Conservation (phyloP, 2,329 filamentous ascomycete species). For the Fusarium sp. region DNA sequence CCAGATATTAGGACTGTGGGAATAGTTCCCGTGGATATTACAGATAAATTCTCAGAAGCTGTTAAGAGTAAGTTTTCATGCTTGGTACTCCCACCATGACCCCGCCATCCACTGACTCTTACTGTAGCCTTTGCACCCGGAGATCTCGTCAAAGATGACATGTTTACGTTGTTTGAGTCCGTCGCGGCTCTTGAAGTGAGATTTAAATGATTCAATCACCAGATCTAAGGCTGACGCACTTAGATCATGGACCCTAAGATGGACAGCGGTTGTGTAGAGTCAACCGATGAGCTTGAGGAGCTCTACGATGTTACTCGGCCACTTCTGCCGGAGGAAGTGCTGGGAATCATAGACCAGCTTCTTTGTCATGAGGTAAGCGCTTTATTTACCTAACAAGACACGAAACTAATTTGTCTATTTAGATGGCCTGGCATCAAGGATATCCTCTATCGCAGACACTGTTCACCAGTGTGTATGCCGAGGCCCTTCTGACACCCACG, state of each 20-base stretch:
- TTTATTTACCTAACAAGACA: background rate
- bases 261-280: constrained; percentile 88
- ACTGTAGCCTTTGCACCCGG: constrained; percentile 77
- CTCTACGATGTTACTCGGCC: constrained; percentile 78
- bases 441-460: constrained; percentile 94
- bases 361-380: constrained; percentile 81
- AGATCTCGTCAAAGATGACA: constrained; percentile 91
- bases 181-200: constrained; percentile 84
- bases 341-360: constrained; percentile 95
- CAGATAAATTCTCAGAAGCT: constrained; percentile 64
- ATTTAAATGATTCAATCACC: background rate
- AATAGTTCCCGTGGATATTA: constrained; percentile 68
- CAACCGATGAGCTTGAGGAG: constrained; percentile 84
- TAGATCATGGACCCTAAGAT: constrained; percentile 99
- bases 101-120: constrained; percentile 37
- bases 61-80: constrained; percentile 58
- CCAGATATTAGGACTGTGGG: constrained; percentile 59
- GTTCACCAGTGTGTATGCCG: constrained; percentile 91
- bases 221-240: background rate
- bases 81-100: constrained; percentile 15
- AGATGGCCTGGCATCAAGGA: constrained; percentile 98
- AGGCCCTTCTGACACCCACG: constrained; percentile 79
- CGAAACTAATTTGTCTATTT: constrained; percentile 13
- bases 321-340: constrained; percentile 79
- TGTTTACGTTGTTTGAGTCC: constrained; percentile 93